A percentile compares a stretch with the other conserved stretches of the same genome.
Conservation (phyloP, 2,329 filamentous ascomycete genomes). For the Fusarium coicis region DNA sequence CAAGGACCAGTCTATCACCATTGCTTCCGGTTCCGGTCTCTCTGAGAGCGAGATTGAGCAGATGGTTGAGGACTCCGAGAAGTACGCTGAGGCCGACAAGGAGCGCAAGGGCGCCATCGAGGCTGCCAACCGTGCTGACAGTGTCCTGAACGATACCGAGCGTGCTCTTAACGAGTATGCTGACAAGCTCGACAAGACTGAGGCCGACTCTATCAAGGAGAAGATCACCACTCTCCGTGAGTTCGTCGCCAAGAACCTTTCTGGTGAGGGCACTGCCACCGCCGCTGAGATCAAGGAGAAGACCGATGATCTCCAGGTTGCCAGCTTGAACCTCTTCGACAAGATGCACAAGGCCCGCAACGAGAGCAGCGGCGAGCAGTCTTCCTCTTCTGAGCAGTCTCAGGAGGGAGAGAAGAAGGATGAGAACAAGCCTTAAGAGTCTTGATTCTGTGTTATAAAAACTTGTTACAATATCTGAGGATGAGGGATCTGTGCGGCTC, state of each 20-base stretch:
- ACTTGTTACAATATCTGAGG: constrained; percentile 48
- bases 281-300: constrained; percentile 97
- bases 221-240: constrained; percentile 89
- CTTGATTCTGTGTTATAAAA: constrained; percentile 39
- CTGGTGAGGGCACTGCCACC: constrained; percentile 86
- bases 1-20: constrained; percentile 99
- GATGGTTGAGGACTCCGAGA: constrained; percentile 98
- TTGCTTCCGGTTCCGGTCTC: constrained; percentile 96
- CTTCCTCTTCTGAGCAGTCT: constrained; percentile 60
- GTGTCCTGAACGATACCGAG: constrained; percentile 96
- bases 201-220: constrained; percentile 92
- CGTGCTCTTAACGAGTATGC: constrained; percentile 97
- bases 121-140: constrained; percentile 96
- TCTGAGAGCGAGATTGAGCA: constrained; percentile 93
- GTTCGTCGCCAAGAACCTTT: constrained; percentile 93
- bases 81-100: constrained; percentile 94
- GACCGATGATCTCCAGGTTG: constrained; percentile 97
- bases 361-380: constrained; percentile 68
- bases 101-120: constrained; percentile 96
- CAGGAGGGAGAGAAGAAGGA: constrained; percentile 81
- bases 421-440: constrained; percentile 72
- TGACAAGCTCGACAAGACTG: constrained; percentile 95
- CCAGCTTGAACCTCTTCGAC: constrained; percentile 96
- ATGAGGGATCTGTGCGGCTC: constrained; percentile 49
- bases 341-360: constrained; percentile 98